Evolutionary conservation across 2,329 filamentous ascomycete species (phyloP).

Genomic region (Sporothrix phasma): DNA sequence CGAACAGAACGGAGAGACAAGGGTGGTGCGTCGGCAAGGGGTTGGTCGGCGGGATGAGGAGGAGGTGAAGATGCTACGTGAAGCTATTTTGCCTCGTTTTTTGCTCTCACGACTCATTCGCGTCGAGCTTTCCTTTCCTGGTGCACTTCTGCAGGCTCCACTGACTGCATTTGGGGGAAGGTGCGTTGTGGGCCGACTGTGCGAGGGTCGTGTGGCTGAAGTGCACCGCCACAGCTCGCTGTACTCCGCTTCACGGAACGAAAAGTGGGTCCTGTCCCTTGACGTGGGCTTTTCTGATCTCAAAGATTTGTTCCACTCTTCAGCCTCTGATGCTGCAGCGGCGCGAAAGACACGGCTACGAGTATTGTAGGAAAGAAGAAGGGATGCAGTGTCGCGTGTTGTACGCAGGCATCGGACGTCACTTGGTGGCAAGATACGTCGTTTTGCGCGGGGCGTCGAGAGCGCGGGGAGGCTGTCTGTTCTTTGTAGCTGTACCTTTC

Average conservation of each 20-base stretch:
- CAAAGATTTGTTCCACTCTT: too few species aligned
- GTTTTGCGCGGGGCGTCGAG: background rate
- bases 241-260: background rate
- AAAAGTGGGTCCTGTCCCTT: background rate
- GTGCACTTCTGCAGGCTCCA: background rate
- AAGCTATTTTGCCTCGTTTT: conserved; percentile 12
- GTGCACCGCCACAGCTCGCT: background rate
- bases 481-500: background rate
- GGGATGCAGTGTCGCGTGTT: background rate
- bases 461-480: background rate
- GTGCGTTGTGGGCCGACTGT: background rate
- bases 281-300: background rate
- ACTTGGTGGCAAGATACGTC: background rate
- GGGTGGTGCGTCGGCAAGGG: background rate
- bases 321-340: too few species aligned
- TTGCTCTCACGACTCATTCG: conserved; percentile 10
- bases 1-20: background rate
- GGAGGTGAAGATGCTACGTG: background rate
- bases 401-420: background rate
- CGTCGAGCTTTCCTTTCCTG: conserved; percentile 12
- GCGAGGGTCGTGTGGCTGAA: background rate
- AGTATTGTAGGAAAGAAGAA: background rate
- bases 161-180: background rate
- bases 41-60: background rate
- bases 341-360: background rate